phyloP scores from a whole-genome alignment of 192 early-diverging fungal genomes.

The Coemansia sp. region DNA sequence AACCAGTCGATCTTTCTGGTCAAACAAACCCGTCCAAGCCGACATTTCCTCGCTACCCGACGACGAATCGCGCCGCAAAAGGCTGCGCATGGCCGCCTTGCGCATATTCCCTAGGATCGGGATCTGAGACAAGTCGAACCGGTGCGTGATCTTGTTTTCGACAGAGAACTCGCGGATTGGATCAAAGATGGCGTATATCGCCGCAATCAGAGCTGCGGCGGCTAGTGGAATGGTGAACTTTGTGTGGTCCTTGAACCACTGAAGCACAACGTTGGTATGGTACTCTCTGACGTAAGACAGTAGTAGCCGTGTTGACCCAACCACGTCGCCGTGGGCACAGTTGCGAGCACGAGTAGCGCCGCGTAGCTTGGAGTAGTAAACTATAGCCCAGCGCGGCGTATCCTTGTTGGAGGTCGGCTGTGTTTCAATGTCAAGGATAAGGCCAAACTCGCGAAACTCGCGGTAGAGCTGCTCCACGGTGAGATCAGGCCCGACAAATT shows the following conservation, averaged over 20 bases:
- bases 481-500: constrained; percentile 76
- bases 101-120: constrained; percentile 41
- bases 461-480: constrained; percentile 67
- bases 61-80: constrained; percentile 25
- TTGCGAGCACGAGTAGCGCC: constrained; percentile 90
- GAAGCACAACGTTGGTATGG: constrained; percentile 59
- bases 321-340: constrained; percentile 81
- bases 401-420: constrained; percentile 70
- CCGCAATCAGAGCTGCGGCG: constrained; percentile 69
- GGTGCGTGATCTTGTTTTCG: constrained; percentile 76
- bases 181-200: constrained; percentile 82
- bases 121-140: constrained; percentile 63
- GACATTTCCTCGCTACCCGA: constrained; percentile 15
- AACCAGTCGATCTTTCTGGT: constrained; percentile 35
- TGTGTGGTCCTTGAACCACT: constrained; percentile 75
- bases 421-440: constrained; percentile 76
- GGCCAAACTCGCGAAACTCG: constrained; percentile 76
- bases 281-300: constrained; percentile 62
- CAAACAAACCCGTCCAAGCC: constrained; percentile 49
- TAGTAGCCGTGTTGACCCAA: constrained; percentile 65
- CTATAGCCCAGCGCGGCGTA: constrained; percentile 72
- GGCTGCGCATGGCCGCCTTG: constrained; percentile 28
- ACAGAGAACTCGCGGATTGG: constrained; percentile 90
- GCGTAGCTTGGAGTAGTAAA: constrained; percentile 76
- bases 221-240: constrained; percentile 74